Conservation (phyloP, 2,329 filamentous ascomycete species). For the Epichloe coenophiala region DNA sequence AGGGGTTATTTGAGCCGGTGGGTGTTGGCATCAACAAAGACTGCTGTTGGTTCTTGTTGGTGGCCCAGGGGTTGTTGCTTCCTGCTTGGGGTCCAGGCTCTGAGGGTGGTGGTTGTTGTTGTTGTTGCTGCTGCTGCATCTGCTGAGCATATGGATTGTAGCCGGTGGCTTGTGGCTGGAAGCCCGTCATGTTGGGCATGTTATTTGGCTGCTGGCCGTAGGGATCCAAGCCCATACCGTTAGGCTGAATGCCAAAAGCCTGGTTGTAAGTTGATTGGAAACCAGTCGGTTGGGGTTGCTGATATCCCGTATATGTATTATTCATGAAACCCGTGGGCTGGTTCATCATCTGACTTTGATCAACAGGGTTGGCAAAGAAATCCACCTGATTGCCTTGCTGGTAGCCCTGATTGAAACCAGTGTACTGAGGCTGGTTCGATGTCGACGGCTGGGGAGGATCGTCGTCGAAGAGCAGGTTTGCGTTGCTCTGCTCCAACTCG, state of each 20-base stretch:
- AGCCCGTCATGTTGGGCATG: slow-evolving; percentile 23
- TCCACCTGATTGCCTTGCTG: slow-evolving; percentile 94
- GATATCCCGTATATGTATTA: slow-evolving; percentile 42
- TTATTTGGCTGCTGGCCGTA: slow-evolving; percentile 37
- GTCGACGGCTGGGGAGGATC: slow-evolving; percentile 37
- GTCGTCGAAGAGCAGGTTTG: slow-evolving; percentile 80
- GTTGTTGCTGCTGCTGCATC: slow-evolving; percentile 25
- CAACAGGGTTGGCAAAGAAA: slow-evolving; percentile 92
- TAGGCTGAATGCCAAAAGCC: slow-evolving; percentile 50
- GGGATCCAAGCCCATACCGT: slow-evolving; percentile 55
- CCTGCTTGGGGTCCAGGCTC: slow-evolving; percentile 59
- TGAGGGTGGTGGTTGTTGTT: slow-evolving; percentile 18
- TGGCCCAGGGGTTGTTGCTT: slow-evolving; percentile 90
- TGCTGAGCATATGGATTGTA: slow-evolving; percentile 40
- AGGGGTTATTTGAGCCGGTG: slow-evolving; percentile 96
- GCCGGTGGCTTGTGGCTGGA: slow-evolving; percentile 38
- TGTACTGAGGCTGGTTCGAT: slow-evolving; percentile 53
- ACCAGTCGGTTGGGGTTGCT: slow-evolving; percentile 33
- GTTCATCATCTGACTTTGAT: slow-evolving; percentile 56
- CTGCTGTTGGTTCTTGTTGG: slow-evolving; percentile 39
- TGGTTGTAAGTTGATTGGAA: slow-evolving; percentile 48
- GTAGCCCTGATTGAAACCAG: slow-evolving; percentile 92
- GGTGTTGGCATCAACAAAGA: slow-evolving; percentile 63
- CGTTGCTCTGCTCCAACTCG: slow-evolving; percentile 77
- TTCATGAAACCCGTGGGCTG: slow-evolving; percentile 65